A percentile compares a stretch with the other conserved stretches of the same genome.
phyloP scores from a whole-genome alignment of 139 green algal species.

The Micractinium sp. region DNA sequence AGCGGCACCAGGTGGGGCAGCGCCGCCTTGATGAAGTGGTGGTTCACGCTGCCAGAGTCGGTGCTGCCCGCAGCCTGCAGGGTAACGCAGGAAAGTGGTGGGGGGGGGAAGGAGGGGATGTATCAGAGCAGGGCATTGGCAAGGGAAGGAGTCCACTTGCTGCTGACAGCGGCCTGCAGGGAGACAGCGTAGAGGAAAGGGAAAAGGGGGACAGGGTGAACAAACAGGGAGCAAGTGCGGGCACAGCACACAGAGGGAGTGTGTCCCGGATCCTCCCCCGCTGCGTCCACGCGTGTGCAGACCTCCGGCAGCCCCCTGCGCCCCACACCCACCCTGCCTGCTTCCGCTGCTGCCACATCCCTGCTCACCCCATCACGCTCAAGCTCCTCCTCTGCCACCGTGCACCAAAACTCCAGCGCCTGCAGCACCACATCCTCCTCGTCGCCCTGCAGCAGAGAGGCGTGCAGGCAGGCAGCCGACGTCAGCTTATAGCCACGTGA shows the following conservation, averaged over 20 bases:
- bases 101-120: background rate
- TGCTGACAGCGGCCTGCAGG: background rate
- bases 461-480: background rate
- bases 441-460: slow-evolving; percentile 64
- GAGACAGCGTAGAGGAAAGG: background rate
- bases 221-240: background rate
- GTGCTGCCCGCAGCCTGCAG: slow-evolving; percentile 46
- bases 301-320: background rate
- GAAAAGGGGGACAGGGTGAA: no score
- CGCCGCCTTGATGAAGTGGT: slow-evolving; percentile 90
- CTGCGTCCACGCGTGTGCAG: no score
- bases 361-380: slow-evolving; percentile 36
- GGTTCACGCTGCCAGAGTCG: slow-evolving; percentile 52
- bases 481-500: no score
- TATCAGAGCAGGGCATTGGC: background rate
- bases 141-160: background rate
- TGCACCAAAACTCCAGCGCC: slow-evolving; percentile 98
- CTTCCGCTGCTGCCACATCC: background rate
- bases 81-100: background rate
- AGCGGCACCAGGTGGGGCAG: slow-evolving; percentile 87
- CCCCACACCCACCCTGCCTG: background rate
- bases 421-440: slow-evolving; percentile 91
- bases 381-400: slow-evolving; percentile 84
- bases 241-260: background rate
- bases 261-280: no score